Evolutionary conservation across 2,329 filamentous ascomycete genomes (phyloP).

Genomic region (Exophiala xenobiotica): DNA sequence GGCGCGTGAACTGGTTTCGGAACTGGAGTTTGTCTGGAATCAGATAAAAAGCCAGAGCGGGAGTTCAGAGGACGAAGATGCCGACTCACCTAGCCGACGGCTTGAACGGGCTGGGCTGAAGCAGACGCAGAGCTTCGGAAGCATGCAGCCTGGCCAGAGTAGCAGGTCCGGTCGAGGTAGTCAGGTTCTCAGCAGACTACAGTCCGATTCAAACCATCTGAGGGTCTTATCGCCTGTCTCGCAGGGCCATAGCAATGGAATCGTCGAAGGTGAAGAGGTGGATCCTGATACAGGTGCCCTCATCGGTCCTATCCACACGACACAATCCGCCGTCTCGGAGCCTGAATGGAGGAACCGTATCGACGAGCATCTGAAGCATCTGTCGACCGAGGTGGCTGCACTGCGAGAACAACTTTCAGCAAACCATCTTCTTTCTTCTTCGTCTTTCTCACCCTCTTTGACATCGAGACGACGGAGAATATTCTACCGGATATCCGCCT

Average conservation of each 20-base stretch:
- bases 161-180: slow-evolving; percentile 7
- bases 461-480: slow-evolving; percentile 41
- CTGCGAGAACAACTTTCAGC: slow-evolving; percentile 85
- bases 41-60: slow-evolving; percentile 63
- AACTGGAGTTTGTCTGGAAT: slow-evolving; percentile 99
- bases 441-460: slow-evolving; percentile 33
- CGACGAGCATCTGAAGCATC: slow-evolving; percentile 79
- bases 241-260: slow-evolving; percentile 56
- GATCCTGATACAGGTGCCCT: slow-evolving; percentile 30
- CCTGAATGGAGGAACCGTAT: slow-evolving; percentile 50
- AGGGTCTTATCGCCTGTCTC: slow-evolving; percentile 81
- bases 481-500: slow-evolving; percentile 64
- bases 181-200: slow-evolving; percentile 11
- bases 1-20: slow-evolving; percentile 80
- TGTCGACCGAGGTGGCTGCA: slow-evolving; percentile 90
- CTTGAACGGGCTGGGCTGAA: slow-evolving; percentile 49
- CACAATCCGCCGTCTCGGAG: slow-evolving; percentile 4
- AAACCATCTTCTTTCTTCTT: slow-evolving; percentile 57
- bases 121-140: slow-evolving; percentile 31
- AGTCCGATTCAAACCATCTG: slow-evolving; percentile 50
- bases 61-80: slow-evolving; percentile 36
- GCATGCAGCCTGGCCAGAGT: slow-evolving; percentile 11
- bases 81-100: slow-evolving; percentile 39
- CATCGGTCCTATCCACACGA: slow-evolving; percentile 31
- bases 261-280: slow-evolving; percentile 38